Base-by-base conservation (phyloP, 2,329 filamentous ascomycete genomes). In the Colletotrichum tabaci region DNA sequence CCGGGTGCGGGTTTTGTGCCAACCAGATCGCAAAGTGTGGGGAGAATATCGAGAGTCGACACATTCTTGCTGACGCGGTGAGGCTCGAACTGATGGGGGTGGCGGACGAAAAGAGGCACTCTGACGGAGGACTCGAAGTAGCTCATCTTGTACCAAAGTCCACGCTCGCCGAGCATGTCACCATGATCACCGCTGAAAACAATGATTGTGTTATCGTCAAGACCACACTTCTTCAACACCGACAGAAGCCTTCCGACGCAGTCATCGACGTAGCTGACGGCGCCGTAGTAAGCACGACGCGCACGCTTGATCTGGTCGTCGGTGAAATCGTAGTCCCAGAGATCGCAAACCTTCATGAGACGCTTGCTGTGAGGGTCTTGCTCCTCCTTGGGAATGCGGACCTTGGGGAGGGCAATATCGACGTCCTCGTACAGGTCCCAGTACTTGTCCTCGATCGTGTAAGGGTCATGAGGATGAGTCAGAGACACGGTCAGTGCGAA, bases 121-220 rank as follows among this genome's bases (percentile, higher is more conserved):
- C 95, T 92, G 56, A 94, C 94, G 15, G 94, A 97, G 50, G 92
- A 92, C 87, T 98, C 95, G 77, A 95, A 98, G 88, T 96, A 98
- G 79, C 91, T 94, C 95, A 98, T 98, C 88, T 98, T 98, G 87
- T 98, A 95, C 95, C 95, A 98, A 57, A 98, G 85, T 7, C 93
- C 93, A 64, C 94, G 91, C 85, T 98, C 95, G 71, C 95, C 95
- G 9, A 98, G 89, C 95, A 98, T 98, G 82, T 98, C 95, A 67
- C 95, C 95, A 79, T 98, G 95, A 80, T 98, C 95, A 55, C 95
- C 95, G 70, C 93, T 95, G 84, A 98, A 98, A 75, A 98, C 91
- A 77, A 98, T 87, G 76, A 98, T 95, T 15, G 95, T 98, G 82
- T 98, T 90, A 44, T 97, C 91, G 72, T 92, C 92, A 55, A 98